phyloP scores from a whole-genome alignment of 2,329 filamentous ascomycete genomes.

The Daldinia sp. region DNA sequence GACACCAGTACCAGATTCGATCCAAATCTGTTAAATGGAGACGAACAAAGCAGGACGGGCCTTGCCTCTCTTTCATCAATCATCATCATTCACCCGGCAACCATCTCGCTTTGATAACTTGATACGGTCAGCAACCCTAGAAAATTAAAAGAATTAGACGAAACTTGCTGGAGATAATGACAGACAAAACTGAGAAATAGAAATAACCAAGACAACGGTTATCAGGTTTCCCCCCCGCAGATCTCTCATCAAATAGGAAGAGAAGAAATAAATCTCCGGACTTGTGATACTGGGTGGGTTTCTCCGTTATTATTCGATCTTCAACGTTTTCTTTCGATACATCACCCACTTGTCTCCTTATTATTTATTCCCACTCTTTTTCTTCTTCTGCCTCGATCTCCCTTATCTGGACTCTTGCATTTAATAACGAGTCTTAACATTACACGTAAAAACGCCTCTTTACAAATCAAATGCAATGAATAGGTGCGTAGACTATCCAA shows the following conservation, averaged over 20 bases:
- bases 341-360: conserved; percentile 2
- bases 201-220: conserved; percentile 25
- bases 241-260: conserved; percentile 34
- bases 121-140: conserved; percentile 17
- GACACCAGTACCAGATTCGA: conserved; percentile 33
- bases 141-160: conserved; percentile 25
- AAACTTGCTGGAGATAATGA: conserved; percentile 29
- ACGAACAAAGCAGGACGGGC: conserved; percentile 35
- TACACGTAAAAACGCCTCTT: conserved; percentile 3
- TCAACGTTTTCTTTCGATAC: conserved; percentile 22
- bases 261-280: conserved; percentile 29
- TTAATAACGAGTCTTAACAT: background rate
- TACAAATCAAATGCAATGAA: background rate
- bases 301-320: conserved; percentile 18
- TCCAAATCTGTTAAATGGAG: conserved; percentile 23
- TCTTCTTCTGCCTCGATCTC: background rate
- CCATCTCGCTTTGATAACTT: conserved; percentile 34
- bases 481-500: background rate
- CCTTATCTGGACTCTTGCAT: background rate
- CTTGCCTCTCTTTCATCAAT: conserved; percentile 28
- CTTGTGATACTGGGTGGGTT: conserved; percentile 27
- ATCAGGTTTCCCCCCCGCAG: conserved; percentile 24
- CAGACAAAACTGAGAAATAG: conserved; percentile 17
- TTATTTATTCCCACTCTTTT: background rate
- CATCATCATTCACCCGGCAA: conserved; percentile 40